A percentile compares a stretch with the other conserved stretches of the same genome.
phyloP scores from a whole-genome alignment of 345 rosid species.

The Conringia planisiliqua region DNA sequence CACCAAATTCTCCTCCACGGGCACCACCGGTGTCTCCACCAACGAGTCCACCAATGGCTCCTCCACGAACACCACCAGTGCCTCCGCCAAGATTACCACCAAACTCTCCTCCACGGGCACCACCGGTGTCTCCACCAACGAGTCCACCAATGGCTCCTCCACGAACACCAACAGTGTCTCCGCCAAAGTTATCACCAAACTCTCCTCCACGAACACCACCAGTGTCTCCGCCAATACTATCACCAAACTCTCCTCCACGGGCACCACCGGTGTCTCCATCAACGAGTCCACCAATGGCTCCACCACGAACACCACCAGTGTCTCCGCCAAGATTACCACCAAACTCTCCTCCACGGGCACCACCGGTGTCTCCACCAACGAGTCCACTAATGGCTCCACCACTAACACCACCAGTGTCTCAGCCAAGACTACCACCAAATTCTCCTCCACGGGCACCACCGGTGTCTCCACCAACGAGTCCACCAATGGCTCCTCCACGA shows the following conservation, averaged over 20 bases:
- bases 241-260: background rate
- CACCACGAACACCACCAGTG: background rate
- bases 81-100: background rate
- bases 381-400: background rate
- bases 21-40: no score
- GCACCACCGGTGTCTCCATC: background rate
- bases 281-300: background rate
- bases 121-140: no score
- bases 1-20: no score
- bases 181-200: background rate
- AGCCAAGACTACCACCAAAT: background rate
- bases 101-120: background rate
- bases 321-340: no score
- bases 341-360: background rate
- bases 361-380: background rate
- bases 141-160: background rate
- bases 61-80: no score
- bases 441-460: no score
- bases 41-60: no score
- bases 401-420: no score
- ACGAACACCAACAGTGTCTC: rapidly evolving
- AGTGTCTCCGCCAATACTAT: background rate
- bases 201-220: background rate
- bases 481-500: background rate
- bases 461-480: background rate